phyloP scores from a whole-genome alignment of 805 yeast species.

The Hanseniaspora guilliermondii region DNA sequence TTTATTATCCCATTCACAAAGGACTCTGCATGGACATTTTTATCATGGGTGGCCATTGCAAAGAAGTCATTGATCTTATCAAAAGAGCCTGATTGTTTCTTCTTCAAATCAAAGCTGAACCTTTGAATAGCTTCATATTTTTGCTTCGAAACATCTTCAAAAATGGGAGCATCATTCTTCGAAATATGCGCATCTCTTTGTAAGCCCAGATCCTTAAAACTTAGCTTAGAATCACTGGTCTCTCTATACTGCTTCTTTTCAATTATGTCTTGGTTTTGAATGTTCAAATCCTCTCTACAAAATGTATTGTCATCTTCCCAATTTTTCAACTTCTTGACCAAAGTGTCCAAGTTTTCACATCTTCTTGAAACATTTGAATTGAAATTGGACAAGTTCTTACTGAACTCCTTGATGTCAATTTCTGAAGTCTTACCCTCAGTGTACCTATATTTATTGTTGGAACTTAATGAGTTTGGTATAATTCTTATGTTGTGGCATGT shows the following conservation, averaged over 20 bases:
- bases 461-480: slow-evolving; percentile 28
- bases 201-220: not conserved
- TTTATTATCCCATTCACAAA: not conserved
- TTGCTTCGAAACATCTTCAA: not conserved
- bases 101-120: not conserved
- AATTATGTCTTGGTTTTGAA: slow-evolving; percentile 2
- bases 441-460: slow-evolving; percentile 8
- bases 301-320: slow-evolving; percentile 3
- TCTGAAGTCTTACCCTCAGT: slow-evolving; percentile 19
- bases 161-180: not conserved
- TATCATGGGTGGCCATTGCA: not conserved
- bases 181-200: not conserved
- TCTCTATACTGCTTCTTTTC: slow-evolving; percentile 8
- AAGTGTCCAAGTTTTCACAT: not conserved
- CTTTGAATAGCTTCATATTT: not conserved
- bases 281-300: not conserved
- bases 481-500: slow-evolving; percentile 30
- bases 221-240: not conserved
- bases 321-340: not conserved
- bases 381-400: slow-evolving; percentile 12
- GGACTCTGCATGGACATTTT: not conserved
- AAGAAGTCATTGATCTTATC: slow-evolving; percentile 1
- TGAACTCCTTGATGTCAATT: slow-evolving; percentile 12
- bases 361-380: not conserved
- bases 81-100: not conserved